phyloP scores from a whole-genome alignment of 106 monocot species.

The Dioscorea zingiberensis region DNA sequence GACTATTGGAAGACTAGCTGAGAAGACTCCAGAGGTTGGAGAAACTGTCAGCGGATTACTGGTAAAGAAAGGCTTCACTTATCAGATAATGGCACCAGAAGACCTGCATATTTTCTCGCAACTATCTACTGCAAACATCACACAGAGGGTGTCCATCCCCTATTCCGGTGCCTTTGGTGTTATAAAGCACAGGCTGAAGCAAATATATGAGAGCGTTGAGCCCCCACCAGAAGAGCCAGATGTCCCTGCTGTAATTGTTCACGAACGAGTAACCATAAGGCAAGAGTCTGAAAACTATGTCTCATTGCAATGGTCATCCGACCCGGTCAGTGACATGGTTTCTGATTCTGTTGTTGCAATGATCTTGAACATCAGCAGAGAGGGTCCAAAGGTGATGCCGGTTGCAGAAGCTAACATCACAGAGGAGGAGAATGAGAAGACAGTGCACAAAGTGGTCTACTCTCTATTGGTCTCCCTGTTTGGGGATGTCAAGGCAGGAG shows the following conservation, averaged over 20 bases:
- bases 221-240: constrained; percentile 43
- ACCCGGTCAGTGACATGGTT: constrained; percentile 96
- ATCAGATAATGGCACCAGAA: constrained; percentile 92
- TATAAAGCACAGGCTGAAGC: constrained; percentile 81
- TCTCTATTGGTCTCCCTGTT: constrained; percentile 71
- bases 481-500: constrained; percentile 86
- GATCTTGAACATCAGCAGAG: constrained; percentile 87
- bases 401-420: constrained; percentile 45
- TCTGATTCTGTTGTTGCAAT: constrained; percentile 91
- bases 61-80: constrained; percentile 94
- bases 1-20: constrained; percentile 77
- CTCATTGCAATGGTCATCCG: constrained; percentile 78
- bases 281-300: constrained; percentile 78
- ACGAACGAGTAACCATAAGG: constrained; percentile 78
- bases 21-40: constrained; percentile 63
- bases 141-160: constrained; percentile 79
- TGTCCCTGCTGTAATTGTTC: constrained; percentile 61
- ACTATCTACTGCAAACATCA: constrained; percentile 79
- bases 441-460: constrained; percentile 62
- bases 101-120: constrained; percentile 94
- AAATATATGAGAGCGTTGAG: constrained; percentile 92
- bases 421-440: constrained; percentile 72
- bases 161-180: constrained; percentile 85
- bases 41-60: constrained; percentile 77
- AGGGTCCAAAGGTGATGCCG: constrained; percentile 64